Percentiles rank a stretch among this genome's conserved stretches.
phyloP scores from a whole-genome alignment of 352 stramenopile species.

The Globisporangium perplexum region DNA sequence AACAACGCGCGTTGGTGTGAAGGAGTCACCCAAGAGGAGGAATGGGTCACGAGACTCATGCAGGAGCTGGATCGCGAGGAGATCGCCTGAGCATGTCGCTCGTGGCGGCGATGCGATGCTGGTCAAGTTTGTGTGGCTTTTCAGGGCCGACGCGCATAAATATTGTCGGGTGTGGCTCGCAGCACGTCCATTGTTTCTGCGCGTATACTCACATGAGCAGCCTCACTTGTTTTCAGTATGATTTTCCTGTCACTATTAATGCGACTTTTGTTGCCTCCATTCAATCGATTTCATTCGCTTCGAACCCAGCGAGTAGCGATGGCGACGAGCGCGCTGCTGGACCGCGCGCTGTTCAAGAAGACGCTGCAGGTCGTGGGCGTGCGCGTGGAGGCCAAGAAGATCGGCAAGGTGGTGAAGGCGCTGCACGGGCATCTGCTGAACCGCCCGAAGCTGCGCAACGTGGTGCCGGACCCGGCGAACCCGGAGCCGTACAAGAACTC shows the following conservation, averaged over 20 bases:
- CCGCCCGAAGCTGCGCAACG: slow-evolving; percentile 61
- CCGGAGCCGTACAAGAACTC: slow-evolving; percentile 55
- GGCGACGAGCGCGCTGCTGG: slow-evolving; percentile 29
- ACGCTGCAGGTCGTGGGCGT: slow-evolving; percentile 67
- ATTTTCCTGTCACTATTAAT: no score
- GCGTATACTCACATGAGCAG: no score
- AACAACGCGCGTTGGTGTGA: no score
- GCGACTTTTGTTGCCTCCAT: no score
- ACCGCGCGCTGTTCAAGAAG: slow-evolving; percentile 67
- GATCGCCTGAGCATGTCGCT: background rate
- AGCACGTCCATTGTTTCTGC: no score
- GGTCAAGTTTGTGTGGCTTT: background rate
- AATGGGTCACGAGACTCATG: no score
- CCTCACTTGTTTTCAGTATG: no score
- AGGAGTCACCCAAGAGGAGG: no score
- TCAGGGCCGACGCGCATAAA: background rate
- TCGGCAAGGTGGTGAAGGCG: slow-evolving; percentile 61
- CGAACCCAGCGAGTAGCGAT: no score
- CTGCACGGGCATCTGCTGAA: slow-evolving; percentile 75
- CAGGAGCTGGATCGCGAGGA: no score
- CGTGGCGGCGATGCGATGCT: no score
- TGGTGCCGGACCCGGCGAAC: slow-evolving; percentile 64
- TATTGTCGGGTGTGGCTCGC: background rate
- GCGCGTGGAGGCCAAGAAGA: slow-evolving; percentile 77
- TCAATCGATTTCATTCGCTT: no score